phyloP scores from a whole-genome alignment of 257 asterid genomes.

The Salvia splendens region DNA sequence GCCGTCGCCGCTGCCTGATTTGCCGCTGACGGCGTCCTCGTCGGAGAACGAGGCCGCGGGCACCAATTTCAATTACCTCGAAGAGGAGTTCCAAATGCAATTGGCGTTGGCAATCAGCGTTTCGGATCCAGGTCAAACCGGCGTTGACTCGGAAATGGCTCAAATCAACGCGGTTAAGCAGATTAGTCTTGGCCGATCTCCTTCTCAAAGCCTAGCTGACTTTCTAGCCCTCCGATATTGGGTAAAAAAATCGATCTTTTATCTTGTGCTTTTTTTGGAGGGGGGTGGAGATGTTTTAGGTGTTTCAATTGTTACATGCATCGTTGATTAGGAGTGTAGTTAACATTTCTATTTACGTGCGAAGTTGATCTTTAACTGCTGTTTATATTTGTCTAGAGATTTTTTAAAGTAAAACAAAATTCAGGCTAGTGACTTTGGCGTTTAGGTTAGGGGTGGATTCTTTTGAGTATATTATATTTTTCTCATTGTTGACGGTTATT shows the following conservation, averaged over 20 bases:
- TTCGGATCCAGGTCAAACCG: slow-evolving; percentile 60
- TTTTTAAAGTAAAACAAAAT: neutral
- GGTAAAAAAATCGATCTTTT: slow-evolving; percentile 43
- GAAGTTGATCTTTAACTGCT: neutral
- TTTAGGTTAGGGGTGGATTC: neutral
- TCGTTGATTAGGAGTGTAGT: slow-evolving; percentile 21
- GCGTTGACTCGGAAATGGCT: slow-evolving; percentile 76
- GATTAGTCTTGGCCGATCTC: slow-evolving; percentile 79
- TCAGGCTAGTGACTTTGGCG: neutral
- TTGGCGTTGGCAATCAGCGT: slow-evolving; percentile 91
- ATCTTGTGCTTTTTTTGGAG: neutral
- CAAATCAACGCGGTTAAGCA: slow-evolving; percentile 87
- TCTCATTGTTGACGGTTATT: slow-evolving; percentile 12
- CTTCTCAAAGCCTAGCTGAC: slow-evolving; percentile 66
- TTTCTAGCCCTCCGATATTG: slow-evolving; percentile 72
- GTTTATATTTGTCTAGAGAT: slow-evolving; percentile 15
- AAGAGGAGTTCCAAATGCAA: slow-evolving; percentile 94
- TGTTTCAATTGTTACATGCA: slow-evolving; percentile 9
- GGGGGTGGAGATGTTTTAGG: neutral
- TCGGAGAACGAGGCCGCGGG: slow-evolving; percentile 36
- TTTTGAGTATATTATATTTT: slow-evolving; percentile 8
- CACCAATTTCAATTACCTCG: slow-evolving; percentile 54
- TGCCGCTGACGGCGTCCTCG: slow-evolving; percentile 30
- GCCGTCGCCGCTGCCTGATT: slow-evolving; percentile 37
- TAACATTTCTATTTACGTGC: slow-evolving; percentile 20